A percentile compares a stretch with the other conserved stretches of the same genome.
Evolutionary conservation across 805 yeast genomes (phyloP).

Genomic region (Nakazawaea pomicola): DNA sequence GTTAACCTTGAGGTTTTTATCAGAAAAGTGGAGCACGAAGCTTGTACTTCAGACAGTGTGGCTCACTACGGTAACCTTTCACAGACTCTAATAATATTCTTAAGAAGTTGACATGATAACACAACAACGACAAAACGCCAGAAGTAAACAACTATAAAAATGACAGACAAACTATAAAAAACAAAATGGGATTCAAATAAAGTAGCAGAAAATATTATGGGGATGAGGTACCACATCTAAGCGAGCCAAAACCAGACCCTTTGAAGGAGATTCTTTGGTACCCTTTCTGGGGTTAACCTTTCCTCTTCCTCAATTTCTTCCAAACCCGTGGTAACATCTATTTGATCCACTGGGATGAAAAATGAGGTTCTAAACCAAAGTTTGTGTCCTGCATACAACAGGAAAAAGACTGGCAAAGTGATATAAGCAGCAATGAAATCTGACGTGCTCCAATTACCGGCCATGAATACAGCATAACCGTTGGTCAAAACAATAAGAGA

Average conservation of each 20-base stretch:
- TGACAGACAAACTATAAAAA: too few species aligned
- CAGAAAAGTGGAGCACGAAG: too few species aligned
- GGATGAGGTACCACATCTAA: too few species aligned
- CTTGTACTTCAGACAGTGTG: too few species aligned
- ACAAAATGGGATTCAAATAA: too few species aligned
- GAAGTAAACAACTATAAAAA: too few species aligned
- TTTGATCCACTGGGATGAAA: constrained; percentile 47
- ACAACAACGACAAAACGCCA: too few species aligned
- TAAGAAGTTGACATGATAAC: too few species aligned
- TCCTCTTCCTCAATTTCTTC: constrained; percentile 55
- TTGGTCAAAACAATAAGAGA: constrained; percentile 58
- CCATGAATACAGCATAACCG: constrained; percentile 65
- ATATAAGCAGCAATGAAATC: constrained; percentile 72
- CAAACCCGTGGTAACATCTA: constrained; percentile 58
- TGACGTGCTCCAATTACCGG: constrained; percentile 39
- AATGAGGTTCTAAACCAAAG: constrained; percentile 38
- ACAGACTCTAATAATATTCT: too few species aligned
- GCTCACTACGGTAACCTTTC: too few species aligned
- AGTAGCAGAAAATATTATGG: too few species aligned
- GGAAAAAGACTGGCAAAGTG: constrained; percentile 52
- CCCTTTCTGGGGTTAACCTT: constrained; percentile 29
- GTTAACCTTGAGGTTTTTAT: too few species aligned
- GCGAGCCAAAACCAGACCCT: constrained; percentile 47
- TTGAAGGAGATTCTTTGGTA: constrained; percentile 36
- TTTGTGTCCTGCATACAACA: constrained; percentile 56